These are phyloP conservation scores for Planoprotostelium fungivorum DNA, from an alignment of 78 protist species.

Conservation along the genomic window DNA sequence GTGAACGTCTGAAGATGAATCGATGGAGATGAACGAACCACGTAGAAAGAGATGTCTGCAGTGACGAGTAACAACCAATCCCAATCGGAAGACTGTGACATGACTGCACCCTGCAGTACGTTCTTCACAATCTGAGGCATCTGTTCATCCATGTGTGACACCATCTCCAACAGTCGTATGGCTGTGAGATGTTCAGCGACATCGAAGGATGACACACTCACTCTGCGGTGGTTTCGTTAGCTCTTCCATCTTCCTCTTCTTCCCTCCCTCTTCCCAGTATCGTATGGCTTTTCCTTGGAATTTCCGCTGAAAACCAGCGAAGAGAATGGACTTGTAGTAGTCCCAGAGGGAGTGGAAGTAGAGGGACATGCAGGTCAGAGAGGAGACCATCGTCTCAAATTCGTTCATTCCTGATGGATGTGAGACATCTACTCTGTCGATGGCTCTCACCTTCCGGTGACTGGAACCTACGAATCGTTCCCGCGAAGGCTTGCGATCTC, in stretches of 20 bases:
- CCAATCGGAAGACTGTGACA: too few relatives aligned
- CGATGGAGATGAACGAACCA: background rate
- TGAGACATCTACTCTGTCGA: background rate
- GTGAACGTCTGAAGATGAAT: too few relatives aligned
- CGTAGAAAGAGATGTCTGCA: background rate
- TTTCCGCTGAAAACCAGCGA: background rate
- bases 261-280: background rate
- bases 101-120: too few relatives aligned
- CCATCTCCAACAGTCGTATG: too few relatives aligned
- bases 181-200: too few relatives aligned
- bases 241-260: background rate
- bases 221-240: background rate
- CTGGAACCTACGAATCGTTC: background rate
- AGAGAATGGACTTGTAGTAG: background rate
- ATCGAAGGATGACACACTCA: background rate
- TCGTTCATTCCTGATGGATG: background rate
- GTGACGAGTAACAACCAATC: background rate
- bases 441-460: background rate
- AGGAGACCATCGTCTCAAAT: background rate
- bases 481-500: background rate
- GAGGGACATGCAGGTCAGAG: background rate
- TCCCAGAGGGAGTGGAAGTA: background rate
- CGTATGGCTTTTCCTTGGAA: background rate
- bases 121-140: too few relatives aligned
- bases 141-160: too few relatives aligned